These are phyloP conservation scores for Penicillium sp. DNA, from an alignment of 2,329 filamentous ascomycete genomes.

Conservation along the genomic window DNA sequence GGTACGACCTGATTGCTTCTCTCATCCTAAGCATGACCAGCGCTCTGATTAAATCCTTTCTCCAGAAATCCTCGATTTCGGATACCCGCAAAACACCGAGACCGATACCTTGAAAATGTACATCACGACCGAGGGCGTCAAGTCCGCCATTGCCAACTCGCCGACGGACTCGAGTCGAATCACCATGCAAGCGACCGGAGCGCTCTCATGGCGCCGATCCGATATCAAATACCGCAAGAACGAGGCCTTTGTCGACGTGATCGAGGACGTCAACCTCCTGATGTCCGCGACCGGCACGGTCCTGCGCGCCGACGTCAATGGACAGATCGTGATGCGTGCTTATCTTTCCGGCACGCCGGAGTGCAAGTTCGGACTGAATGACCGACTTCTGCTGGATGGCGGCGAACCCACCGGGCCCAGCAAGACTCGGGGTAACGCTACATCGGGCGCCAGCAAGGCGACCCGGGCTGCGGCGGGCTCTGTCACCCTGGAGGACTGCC, in stretches of 20 bases:
- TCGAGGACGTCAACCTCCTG: slow-evolving; percentile 96
- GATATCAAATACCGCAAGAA: slow-evolving; percentile 99
- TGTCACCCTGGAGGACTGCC: slow-evolving; percentile 94
- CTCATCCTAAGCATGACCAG: not conserved
- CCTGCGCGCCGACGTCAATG: slow-evolving; percentile 90
- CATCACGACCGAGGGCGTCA: slow-evolving; percentile 98
- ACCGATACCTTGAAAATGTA: slow-evolving; percentile 99
- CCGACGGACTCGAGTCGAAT: slow-evolving; percentile 91
- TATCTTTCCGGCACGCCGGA: slow-evolving; percentile 92
- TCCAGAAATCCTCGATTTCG: slow-evolving; percentile 94
- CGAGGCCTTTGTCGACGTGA: slow-evolving; percentile 98
- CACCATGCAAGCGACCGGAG: slow-evolving; percentile 98
- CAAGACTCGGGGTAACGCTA: slow-evolving; percentile 52
- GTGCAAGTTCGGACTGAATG: slow-evolving; percentile 98
- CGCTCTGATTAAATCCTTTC: not conserved
- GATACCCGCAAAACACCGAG: slow-evolving; percentile 98
- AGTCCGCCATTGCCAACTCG: slow-evolving; percentile 68
- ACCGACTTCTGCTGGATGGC: slow-evolving; percentile 84
- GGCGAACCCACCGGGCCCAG: slow-evolving; percentile 55
- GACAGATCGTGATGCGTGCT: slow-evolving; percentile 97
- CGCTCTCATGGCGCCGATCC: slow-evolving; percentile 91
- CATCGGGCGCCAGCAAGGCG: slow-evolving; percentile 68
- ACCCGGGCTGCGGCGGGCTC: slow-evolving; percentile 94
- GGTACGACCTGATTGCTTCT: slow-evolving; percentile 51
- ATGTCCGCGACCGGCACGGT: slow-evolving; percentile 98